Base-by-base conservation (phyloP, 1,284 basidiomycete species). In the Termitomyces sp. region DNA sequence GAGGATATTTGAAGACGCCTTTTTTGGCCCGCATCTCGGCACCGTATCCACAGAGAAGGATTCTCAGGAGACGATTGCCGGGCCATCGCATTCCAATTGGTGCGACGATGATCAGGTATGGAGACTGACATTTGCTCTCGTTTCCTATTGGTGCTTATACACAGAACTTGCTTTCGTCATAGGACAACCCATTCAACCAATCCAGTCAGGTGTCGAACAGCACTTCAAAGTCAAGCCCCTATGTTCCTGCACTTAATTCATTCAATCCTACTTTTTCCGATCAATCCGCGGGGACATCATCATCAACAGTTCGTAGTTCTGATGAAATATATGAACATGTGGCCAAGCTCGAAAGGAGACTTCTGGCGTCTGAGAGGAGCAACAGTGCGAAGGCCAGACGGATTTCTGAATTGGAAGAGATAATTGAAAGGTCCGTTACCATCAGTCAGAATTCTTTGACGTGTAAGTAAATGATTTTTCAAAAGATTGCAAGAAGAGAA, bases 301-400 rank as follows among this genome's bases (percentile, higher is more conserved):
- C 57, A 4, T 53, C 56, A 9, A 42, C 62, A 16, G 34, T 65
- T 13, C 18, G 57, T 59, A 38, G 50, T 57, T 11, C 65, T 3
- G 46, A 47, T 7, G 39, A 52, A 21, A 50, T 73, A 3, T 63
- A 64, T 37, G 61, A 66, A 5, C 71, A 75, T 46, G 61, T 79
- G 24, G 60, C 62, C 33, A 73, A 70, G 52, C 64, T 80, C 31
- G 72, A 77, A 54, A 66, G 72, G 40, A 70, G 68, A 50, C 60
- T 62, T 13, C 61, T 62, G 3, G 73, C 75, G 9, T 64, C 72
- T 44, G 66, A 68, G 43, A 65, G 66, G 42, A 69, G 67, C 40
- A 68, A 69, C 30, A 64, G 66, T 3, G 65, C 67, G 5, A 80
- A 76, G 59, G 62, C 62, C 8, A 63, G 58, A 18, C 69, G 60